These are phyloP conservation scores for Ophiostoma pallidulum DNA, from an alignment of 2,329 filamentous ascomycete genomes.

Conservation along the genomic window DNA sequence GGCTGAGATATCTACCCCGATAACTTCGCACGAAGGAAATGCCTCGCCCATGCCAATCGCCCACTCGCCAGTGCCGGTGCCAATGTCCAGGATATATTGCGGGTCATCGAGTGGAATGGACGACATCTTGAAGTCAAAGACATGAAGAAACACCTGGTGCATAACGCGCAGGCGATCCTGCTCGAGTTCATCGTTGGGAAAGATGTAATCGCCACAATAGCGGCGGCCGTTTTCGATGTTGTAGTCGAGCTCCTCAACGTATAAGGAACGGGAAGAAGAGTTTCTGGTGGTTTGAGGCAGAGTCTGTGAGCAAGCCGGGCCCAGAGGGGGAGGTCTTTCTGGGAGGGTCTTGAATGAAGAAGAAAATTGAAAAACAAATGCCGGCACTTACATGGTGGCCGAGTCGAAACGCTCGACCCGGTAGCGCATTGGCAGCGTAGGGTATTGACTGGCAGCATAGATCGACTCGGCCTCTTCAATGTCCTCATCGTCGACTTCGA, in stretches of 20 bases:
- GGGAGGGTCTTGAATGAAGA: too few species aligned
- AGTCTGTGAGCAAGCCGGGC: too few species aligned
- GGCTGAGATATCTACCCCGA: slow-evolving; percentile 50
- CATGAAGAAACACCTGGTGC: slow-evolving; percentile 25
- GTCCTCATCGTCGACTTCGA: slow-evolving; percentile 20
- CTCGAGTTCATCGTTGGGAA: slow-evolving; percentile 52
- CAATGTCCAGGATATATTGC: slow-evolving; percentile 45
- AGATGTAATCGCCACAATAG: slow-evolving; percentile 50
- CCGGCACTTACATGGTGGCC: slow-evolving; percentile 31
- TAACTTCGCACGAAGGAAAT: slow-evolving; percentile 45
- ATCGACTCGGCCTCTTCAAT: slow-evolving; percentile 29
- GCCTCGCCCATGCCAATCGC: slow-evolving; percentile 44
- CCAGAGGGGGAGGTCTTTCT: too few species aligned
- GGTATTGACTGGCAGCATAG: slow-evolving; percentile 34
- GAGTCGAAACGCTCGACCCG: slow-evolving; percentile 29
- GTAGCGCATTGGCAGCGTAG: slow-evolving; percentile 26
- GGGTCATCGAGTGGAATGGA: slow-evolving; percentile 28
- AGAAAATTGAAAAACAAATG: background rate
- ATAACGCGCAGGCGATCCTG: slow-evolving; percentile 27
- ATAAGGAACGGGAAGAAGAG: slow-evolving; percentile 25
- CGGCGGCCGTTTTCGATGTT: slow-evolving; percentile 48
- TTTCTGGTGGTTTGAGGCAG: slow-evolving; percentile 19
- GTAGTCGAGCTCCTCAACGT: slow-evolving; percentile 34
- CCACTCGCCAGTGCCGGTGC: slow-evolving; percentile 48
- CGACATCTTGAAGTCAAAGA: slow-evolving; percentile 25